Conservation (phyloP, 805 yeast species). For the Ogataea corticis region DNA sequence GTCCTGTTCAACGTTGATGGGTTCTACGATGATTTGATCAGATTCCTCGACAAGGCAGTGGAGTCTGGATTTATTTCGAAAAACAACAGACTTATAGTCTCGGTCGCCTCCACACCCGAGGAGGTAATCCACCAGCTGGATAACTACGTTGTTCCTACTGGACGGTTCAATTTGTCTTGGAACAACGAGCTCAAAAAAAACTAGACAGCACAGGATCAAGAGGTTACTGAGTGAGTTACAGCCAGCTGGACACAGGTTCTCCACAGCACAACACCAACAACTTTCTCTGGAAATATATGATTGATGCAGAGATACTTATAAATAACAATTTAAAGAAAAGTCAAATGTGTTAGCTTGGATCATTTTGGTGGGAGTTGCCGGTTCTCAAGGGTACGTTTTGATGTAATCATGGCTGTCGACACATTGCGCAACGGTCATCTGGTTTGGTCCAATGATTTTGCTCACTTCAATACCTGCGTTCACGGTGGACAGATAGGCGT, state of each 20-base stretch:
- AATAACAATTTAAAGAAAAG: not conserved
- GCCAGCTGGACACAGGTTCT: too few species aligned
- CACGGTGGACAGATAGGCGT: conserved; percentile 66
- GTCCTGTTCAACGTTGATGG: conserved; percentile 78
- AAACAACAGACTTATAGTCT: conserved; percentile 66
- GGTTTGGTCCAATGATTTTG: conserved; percentile 56
- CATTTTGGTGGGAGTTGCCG: not conserved
- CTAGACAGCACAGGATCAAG: not conserved
- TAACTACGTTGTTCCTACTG: conserved; percentile 65
- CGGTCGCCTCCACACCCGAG: conserved; percentile 65
- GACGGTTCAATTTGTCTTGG: conserved; percentile 77
- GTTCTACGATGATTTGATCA: conserved; percentile 69
- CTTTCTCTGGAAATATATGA: not conserved
- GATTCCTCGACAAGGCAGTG: conserved; percentile 61
- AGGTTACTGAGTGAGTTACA: too few species aligned
- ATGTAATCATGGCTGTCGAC: conserved; percentile 67
- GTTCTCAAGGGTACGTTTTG: conserved; percentile 27
- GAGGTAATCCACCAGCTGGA: conserved; percentile 67
- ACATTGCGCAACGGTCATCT: conserved; percentile 78
- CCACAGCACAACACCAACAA: too few species aligned
- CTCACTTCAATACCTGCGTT: conserved; percentile 62
- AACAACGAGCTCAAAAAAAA: conserved; percentile 26
- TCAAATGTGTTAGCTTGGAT: not conserved
- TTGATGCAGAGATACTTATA: not conserved
- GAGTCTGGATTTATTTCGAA: conserved; percentile 65